Conservation (phyloP, 768 basidiomycete species). For the Tulasnella sp. region DNA sequence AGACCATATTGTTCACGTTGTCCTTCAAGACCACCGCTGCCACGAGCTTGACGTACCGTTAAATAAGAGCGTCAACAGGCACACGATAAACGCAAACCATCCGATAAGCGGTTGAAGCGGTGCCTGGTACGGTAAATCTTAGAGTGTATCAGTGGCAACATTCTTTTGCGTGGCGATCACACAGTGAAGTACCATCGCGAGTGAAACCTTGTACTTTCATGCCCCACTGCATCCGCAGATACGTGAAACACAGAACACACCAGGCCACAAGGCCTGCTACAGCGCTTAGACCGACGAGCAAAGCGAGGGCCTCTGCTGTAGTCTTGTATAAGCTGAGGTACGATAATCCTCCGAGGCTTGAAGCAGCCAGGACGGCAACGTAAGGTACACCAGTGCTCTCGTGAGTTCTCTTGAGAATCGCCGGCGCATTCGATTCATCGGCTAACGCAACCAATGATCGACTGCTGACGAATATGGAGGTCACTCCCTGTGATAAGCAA, state of each 20-base stretch:
- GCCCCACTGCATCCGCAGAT: conserved; percentile 20
- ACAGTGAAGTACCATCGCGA: conserved; percentile 13
- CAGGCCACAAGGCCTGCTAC: conserved; percentile 28
- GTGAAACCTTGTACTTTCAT: conserved; percentile 25
- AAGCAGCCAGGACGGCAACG: conserved; percentile 23
- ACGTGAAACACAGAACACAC: conserved; percentile 23
- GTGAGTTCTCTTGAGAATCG: conserved; percentile 24
- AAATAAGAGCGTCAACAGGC: conserved; percentile 13
- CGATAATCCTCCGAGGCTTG: conserved; percentile 21
- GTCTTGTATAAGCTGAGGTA: conserved; percentile 25
- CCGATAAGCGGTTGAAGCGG: conserved; percentile 20
- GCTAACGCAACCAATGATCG: conserved; percentile 29
- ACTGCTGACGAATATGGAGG: conserved; percentile 25
- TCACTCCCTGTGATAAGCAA: conserved; percentile 17
- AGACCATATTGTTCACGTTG: background rate
- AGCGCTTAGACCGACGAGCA: conserved; percentile 30
- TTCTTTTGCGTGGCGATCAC: background rate
- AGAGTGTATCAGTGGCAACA: background rate
- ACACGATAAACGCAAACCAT: conserved; percentile 25
- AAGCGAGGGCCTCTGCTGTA: conserved; percentile 25
- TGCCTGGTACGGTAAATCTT: conserved; percentile 26
- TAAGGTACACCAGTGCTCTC: conserved; percentile 21
- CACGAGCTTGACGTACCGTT: conserved; percentile 18
- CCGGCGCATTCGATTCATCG: conserved; percentile 26
- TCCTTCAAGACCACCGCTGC: too few relatives aligned